Evolutionary conservation across 192 early-diverging fungal genomes (phyloP), one percentile per base, ranked within the genome.

Genomic region (Gaertneriomyces sp.): DNA sequence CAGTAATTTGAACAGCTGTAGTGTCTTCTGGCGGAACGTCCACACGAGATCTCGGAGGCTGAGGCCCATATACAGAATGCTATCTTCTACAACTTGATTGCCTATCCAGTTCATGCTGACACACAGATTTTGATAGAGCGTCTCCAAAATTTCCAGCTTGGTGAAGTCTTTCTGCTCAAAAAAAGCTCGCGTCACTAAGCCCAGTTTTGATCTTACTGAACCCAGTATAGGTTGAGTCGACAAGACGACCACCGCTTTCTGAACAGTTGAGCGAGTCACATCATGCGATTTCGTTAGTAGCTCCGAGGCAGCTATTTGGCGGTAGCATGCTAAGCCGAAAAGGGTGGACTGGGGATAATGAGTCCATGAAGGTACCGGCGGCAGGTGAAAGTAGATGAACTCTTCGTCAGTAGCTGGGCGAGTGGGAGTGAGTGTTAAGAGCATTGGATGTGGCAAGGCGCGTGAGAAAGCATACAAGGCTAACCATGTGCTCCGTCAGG

Each of bases 301-400:
- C 63, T 91, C 85, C 85, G 87, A 60, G 25, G 85, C 77, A 59
- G 86, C 71, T 45, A 92, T 90, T 72, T 92, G 90, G 55, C 90
- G 75, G 63, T 89, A 90, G 66, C 90, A 92, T 11, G 89, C 88
- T 57, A 92, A 79, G n/a, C 90, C 90, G 73, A 92, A 92, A 6
- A 92, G 57, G 0, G 90, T 90, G 3, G 80, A 77, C 16, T 85
- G 70, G 4, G 81, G 79, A 17, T 78, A 70, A 4, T 77, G 72
- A 12, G 65, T 56, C 84, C 90, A 89, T 52, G 69, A 61, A 33
- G 79, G 67, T 8, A 92, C 81, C 40, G 90, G 89, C 25, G 90
- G 89, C 1, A 92, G 76, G 69, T 92, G 90, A 62, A 92, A 92
- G 60, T 91, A 91, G 3, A 90, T 85, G 64, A 90, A 91, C 58